phyloP scores from a whole-genome alignment of 2,329 filamentous ascomycete genomes.

The Beauveria sp. region DNA sequence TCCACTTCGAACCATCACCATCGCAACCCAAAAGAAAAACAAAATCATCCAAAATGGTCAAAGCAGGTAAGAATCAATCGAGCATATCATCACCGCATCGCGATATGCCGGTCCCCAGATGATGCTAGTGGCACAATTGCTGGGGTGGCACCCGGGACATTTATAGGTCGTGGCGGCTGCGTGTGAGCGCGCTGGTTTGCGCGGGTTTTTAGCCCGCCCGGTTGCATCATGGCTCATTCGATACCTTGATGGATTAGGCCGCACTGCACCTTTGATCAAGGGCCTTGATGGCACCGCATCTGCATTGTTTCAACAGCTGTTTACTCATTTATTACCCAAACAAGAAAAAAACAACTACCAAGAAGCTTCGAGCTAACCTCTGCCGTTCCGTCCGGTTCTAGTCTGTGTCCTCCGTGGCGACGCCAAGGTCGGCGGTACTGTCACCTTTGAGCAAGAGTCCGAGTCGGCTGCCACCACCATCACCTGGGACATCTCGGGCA shows the following conservation, averaged over 20 bases:
- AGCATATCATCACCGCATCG: background rate
- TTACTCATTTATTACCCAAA: background rate
- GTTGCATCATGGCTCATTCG: background rate
- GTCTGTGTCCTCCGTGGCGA: conserved; percentile 97
- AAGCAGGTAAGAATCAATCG: conserved; percentile 67
- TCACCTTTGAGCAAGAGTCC: conserved; percentile 86
- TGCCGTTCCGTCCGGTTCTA: conserved; percentile 27
- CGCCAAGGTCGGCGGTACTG: conserved; percentile 87
- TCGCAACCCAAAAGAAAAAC: conserved; percentile 21
- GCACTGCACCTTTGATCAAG: conserved; percentile 15
- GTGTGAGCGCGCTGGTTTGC: conserved; percentile 45
- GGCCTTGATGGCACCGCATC: conserved; percentile 25
- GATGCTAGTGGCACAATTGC: background rate
- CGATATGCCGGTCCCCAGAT: background rate
- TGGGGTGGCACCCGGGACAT: conserved; percentile 5
- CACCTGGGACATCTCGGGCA: conserved; percentile 84
- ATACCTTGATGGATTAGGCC: conserved; percentile 40
- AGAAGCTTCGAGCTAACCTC: background rate
- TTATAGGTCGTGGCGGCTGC: background rate
- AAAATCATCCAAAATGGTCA: conserved; percentile 82
- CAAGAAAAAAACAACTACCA: background rate
- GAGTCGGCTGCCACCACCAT: conserved; percentile 79
- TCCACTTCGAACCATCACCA: conserved; percentile 14
- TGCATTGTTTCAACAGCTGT: background rate
- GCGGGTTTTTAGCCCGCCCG: conserved; percentile 38